phyloP scores from a whole-genome alignment of 2,329 filamentous ascomycete genomes.

The Aspergillus fumigatus region DNA sequence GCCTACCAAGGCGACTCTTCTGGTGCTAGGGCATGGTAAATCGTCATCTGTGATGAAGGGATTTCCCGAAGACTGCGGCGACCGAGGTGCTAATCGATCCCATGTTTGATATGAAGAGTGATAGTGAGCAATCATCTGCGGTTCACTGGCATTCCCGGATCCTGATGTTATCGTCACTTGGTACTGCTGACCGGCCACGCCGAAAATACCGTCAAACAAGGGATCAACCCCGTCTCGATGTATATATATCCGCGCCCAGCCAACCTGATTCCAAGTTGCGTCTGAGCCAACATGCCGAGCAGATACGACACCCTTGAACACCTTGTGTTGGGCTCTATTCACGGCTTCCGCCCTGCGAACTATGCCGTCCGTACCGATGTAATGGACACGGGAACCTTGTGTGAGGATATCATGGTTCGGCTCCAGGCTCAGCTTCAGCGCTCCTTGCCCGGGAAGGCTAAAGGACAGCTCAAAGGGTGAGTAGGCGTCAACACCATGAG shows the following conservation, averaged over 20 bases:
- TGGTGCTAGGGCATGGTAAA: constrained; percentile 65
- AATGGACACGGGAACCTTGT: constrained; percentile 4
- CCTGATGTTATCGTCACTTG: not conserved
- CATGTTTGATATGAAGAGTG: too few relatives aligned
- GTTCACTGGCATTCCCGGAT: not conserved
- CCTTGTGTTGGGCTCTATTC: not conserved
- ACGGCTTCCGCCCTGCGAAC: not conserved
- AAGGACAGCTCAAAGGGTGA: constrained; percentile 4
- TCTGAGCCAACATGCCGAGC: not conserved
- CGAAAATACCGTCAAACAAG: constrained; percentile 10
- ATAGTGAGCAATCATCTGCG: too few relatives aligned
- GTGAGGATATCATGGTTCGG: constrained; percentile 10
- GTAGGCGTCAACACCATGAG: not conserved
- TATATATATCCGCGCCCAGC: constrained; percentile 11
- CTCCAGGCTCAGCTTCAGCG: not conserved
- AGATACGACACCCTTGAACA: constrained; percentile 4
- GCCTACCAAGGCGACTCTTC: constrained; percentile 81
- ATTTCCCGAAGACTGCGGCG: too few relatives aligned
- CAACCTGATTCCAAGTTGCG: not conserved
- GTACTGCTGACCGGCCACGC: constrained; percentile 1
- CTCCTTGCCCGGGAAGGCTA: not conserved
- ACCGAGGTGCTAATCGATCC: not conserved
- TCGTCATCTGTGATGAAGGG: too few relatives aligned
- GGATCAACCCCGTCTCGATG: constrained; percentile 5
- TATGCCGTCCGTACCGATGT: not conserved